Evolutionary conservation across 495 filamentous ascomycete genomes (phyloP), one percentile per base, ranked within the genome.

Genomic region (Annulohypoxylon moriforme): DNA sequence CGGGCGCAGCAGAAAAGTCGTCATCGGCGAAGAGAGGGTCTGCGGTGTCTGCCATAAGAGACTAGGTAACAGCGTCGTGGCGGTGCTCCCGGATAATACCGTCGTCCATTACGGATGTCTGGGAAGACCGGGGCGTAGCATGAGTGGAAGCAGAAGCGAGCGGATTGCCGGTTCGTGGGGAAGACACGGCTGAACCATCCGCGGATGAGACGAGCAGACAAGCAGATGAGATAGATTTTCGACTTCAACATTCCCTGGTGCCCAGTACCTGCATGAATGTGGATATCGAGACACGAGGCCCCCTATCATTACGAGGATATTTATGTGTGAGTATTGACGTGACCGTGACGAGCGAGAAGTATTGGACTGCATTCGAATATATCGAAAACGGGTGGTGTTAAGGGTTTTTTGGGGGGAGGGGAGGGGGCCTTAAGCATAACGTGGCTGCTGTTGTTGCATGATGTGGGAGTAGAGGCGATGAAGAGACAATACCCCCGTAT

Each of bases 31-130:
- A 73, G 94, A 98, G 70, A 85, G 92, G 64, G 90, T 96, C 22
- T 99, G 96, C 78, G 89, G 91, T 10, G 91, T 96, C 38, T 99
- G 96, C 77, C 90, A 97, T 78, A 98, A 97, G 82, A 82, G 96
- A 63, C 86, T 99, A 68, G 96, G 96, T 6, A 89, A 92, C 13
- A 96, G 91, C 79, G 96, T 96, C 18, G 91, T 98, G 53, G 82
- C 84, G 1, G 85, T 85, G 1, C 42, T 87, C 44, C 85, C 83
- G n/a, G 83, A 88, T 65, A 86, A 85, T 68, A 78, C 73, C 46
- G 92, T 96, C 13, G 91, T 97, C 60, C 93, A 97, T 82, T 91
- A 95, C 76, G 93, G 92, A 11, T 97, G 93, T 84, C 84, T 91
- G 59, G 68, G 73, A 11, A 70, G 64, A 40, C 62, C 73, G 20